These are phyloP conservation scores for Sextonia rubra DNA, from an alignment of 164 flowering plant genomes.

Conservation along the genomic window DNA sequence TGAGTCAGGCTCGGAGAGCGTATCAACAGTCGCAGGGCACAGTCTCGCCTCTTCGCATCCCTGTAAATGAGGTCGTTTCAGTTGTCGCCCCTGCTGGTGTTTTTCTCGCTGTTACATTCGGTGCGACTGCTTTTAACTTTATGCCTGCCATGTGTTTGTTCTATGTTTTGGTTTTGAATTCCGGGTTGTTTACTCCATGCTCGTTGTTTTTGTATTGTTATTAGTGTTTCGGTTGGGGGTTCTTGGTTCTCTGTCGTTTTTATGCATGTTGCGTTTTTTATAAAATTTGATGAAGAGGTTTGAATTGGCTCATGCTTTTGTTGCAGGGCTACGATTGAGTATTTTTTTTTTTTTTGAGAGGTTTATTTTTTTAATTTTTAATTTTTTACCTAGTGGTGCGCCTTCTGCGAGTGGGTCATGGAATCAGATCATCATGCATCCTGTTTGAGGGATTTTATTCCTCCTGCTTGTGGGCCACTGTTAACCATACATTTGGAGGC, in stretches of 20 bases:
- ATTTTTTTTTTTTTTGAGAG: too few species aligned
- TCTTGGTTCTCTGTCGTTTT: not conserved
- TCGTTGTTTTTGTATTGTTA: too few species aligned
- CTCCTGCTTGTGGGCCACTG: too few species aligned
- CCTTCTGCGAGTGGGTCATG: too few species aligned
- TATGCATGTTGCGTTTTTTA: not conserved
- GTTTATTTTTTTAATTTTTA: too few species aligned
- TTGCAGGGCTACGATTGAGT: too few species aligned
- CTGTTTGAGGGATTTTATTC: too few species aligned
- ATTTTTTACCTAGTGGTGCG: too few species aligned
- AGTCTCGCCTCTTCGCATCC: not conserved
- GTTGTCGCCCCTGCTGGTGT: conserved; percentile 8
- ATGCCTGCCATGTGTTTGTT: not conserved
- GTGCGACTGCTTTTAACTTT: not conserved
- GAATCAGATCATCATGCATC: too few species aligned
- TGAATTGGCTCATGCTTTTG: too few species aligned
- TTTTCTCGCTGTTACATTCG: conserved; percentile 10
- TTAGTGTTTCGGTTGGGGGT: not conserved
- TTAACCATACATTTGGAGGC: too few species aligned
- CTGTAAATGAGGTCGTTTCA: conserved; percentile 2
- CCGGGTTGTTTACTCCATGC: not conserved
- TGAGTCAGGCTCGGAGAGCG: not conserved
- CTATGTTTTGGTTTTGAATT: not conserved
- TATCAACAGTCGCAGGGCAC: conserved; percentile 10
- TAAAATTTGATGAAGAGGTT: not conserved